Percentiles rank a stretch among this genome's conserved stretches.
Evolutionary conservation across 176 grass and related monocot genomes (phyloP).

Genomic region (Poa pratensis): DNA sequence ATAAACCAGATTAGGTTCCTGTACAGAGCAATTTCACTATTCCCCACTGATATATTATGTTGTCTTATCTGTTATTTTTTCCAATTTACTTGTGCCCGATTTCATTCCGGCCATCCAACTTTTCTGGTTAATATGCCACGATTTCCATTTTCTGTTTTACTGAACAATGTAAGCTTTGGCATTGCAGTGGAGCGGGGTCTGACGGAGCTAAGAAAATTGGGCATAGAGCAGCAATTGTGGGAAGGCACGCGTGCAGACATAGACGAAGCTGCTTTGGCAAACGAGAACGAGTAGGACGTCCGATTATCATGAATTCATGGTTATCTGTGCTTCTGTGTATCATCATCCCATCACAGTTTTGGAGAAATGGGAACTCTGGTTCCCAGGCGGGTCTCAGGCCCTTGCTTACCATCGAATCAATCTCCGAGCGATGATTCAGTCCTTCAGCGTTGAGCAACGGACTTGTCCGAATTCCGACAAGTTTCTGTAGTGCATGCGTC

Average conservation of each 20-base stretch:
- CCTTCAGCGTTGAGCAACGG: slow-evolving; percentile 27
- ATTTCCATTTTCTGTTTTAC: slow-evolving; percentile 13
- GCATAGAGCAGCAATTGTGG: slow-evolving; percentile 89
- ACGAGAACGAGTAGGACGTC: slow-evolving; percentile 52
- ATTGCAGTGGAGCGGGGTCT: slow-evolving; percentile 94
- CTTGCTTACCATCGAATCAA: slow-evolving; percentile 8
- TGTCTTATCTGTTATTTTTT: background rate
- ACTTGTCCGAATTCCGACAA: slow-evolving; percentile 35
- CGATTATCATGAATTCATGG: slow-evolving; percentile 3
- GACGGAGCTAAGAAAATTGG: slow-evolving; percentile 84
- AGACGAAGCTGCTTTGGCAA: slow-evolving; percentile 62
- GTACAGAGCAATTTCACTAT: background rate
- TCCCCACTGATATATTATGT: background rate
- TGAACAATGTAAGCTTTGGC: slow-evolving; percentile 26
- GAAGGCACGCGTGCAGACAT: slow-evolving; percentile 79
- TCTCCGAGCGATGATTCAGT: background rate
- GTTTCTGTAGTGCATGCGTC: slow-evolving; percentile 40
- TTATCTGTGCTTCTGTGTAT: slow-evolving; percentile 9
- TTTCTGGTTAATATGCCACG: slow-evolving; percentile 9
- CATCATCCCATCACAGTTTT: slow-evolving; percentile 44
- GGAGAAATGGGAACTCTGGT: slow-evolving; percentile 39
- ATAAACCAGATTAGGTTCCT: background rate
- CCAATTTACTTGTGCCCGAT: background rate
- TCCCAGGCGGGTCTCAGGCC: slow-evolving; percentile 29
- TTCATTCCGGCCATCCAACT: background rate